These are phyloP conservation scores for Ulota crispa DNA, from an alignment of 225 moss, liverwort and hornwort species.

Conservation along the genomic window DNA sequence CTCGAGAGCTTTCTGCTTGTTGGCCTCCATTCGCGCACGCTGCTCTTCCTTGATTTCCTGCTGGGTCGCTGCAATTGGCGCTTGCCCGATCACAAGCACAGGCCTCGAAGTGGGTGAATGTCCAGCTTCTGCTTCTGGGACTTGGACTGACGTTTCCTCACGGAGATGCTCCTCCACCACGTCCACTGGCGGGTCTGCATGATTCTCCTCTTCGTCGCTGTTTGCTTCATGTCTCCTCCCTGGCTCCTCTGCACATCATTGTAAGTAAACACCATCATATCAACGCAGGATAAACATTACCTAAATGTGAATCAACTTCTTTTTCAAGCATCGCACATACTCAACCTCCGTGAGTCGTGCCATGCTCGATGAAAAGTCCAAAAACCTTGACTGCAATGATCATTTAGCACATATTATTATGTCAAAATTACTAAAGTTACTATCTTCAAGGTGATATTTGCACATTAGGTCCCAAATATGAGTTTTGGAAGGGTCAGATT, in stretches of 20 bases:
- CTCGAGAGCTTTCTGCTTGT: slow-evolving; percentile 61
- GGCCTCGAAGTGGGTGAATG: slow-evolving; percentile 16
- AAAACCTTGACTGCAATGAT: neutral
- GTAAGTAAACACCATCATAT: neutral
- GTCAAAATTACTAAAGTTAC: too few species aligned
- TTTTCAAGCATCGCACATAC: too few species aligned
- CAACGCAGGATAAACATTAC: too few species aligned
- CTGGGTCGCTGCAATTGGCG: slow-evolving; percentile 10
- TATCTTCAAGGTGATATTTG: neutral
- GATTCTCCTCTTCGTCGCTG: slow-evolving; percentile 25
- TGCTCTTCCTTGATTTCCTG: slow-evolving; percentile 56
- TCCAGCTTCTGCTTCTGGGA: neutral
- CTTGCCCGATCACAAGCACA: slow-evolving; percentile 32
- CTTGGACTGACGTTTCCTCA: slow-evolving; percentile 8
- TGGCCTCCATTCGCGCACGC: slow-evolving; percentile 61
- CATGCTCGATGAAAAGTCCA: neutral
- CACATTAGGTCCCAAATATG: neutral
- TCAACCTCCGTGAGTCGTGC: too few species aligned
- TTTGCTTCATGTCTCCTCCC: slow-evolving; percentile 23
- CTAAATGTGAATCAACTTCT: too few species aligned
- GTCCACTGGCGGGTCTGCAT: slow-evolving; percentile 40
- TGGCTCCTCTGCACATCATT: slow-evolving; percentile 17
- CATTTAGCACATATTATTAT: neutral
- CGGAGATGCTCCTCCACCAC: slow-evolving; percentile 38
- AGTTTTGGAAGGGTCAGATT: too few species aligned